Conservation (phyloP, 345 rosid genomes). For the Carallia pectinifolia region DNA sequence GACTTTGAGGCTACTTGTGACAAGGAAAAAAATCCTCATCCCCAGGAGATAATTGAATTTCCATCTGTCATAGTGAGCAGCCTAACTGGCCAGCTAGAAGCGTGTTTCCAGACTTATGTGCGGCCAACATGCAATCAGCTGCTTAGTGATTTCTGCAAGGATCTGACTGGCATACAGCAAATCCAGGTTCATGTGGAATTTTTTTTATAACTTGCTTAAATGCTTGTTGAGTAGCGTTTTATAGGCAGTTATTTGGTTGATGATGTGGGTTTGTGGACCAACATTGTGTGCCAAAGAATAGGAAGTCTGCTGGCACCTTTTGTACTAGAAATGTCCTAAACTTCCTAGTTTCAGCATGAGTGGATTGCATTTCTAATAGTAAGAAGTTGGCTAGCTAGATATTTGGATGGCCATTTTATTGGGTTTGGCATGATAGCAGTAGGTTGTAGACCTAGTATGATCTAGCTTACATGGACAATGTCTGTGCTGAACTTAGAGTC, state of each 20-base stretch:
- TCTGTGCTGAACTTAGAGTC: no score
- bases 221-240: not conserved
- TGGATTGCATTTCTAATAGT: no score
- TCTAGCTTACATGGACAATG: no score
- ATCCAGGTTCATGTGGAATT: constrained; percentile 32
- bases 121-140: constrained; percentile 47
- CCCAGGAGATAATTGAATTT: constrained; percentile 52
- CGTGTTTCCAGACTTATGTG: constrained; percentile 49
- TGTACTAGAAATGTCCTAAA: no score
- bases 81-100: constrained; percentile 43
- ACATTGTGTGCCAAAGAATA: not conserved
- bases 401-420: no score
- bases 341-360: no score
- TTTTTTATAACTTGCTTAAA: not conserved
- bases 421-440: no score
- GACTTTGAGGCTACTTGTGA: constrained; percentile 55
- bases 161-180: constrained; percentile 52
- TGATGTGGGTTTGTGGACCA: not conserved
- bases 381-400: no score
- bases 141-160: constrained; percentile 47
- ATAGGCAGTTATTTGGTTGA: not conserved
- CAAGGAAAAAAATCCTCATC: constrained; percentile 48
- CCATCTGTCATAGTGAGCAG: constrained; percentile 50
- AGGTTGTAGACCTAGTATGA: no score
- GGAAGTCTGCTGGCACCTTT: not conserved